A percentile compares a stretch with the other conserved stretches of the same genome.
phyloP scores from a whole-genome alignment of 257 asterid genomes.

The Osmanthus fragrans region DNA sequence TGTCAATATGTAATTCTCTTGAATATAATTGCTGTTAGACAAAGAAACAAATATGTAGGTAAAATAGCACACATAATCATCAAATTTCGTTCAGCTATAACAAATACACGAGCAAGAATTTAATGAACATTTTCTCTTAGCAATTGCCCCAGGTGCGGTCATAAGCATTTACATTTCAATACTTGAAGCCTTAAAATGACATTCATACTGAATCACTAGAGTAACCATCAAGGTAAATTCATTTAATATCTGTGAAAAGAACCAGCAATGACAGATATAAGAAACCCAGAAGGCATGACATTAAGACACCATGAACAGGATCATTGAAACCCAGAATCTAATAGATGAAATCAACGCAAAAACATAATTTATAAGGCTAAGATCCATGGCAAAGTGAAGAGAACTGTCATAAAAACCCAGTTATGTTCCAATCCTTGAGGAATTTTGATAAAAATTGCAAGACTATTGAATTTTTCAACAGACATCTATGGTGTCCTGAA shows the following conservation, averaged over 20 bases:
- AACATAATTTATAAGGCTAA: background rate
- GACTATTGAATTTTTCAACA: background rate
- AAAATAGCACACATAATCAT: background rate
- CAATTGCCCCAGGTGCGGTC: background rate
- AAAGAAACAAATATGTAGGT: background rate
- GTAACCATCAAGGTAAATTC: background rate
- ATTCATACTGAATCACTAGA: background rate
- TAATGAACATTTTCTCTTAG: background rate
- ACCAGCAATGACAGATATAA: background rate
- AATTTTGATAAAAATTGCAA: background rate
- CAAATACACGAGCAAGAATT: background rate
- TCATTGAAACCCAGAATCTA: background rate
- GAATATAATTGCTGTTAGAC: background rate
- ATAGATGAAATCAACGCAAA: background rate
- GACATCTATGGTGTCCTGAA: background rate
- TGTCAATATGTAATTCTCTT: background rate
- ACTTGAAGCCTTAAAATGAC: background rate
- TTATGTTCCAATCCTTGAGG: background rate
- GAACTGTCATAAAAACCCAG: background rate
- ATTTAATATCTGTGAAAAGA: background rate
- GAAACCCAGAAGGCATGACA: background rate
- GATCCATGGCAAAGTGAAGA: background rate
- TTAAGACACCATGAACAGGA: background rate
- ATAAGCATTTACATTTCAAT: background rate
- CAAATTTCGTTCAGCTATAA: background rate